Evolutionary conservation across 805 yeast species (phyloP), one percentile per base, ranked within the genome.

Genomic region (Phaffomyces antillensis): DNA sequence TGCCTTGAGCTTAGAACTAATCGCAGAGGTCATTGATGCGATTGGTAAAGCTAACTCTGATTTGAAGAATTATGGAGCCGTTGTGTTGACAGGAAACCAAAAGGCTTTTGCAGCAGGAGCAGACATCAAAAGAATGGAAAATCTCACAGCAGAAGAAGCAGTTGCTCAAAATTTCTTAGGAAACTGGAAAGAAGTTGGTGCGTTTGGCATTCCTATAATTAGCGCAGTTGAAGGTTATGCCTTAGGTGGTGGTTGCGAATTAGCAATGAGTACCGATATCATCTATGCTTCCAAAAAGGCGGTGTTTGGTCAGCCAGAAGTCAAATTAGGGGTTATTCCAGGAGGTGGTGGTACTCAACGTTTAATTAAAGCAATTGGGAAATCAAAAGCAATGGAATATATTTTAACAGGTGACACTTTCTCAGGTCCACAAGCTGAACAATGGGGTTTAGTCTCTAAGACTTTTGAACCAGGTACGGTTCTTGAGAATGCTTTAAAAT

Each of bases 291-390:
- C 78, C 17, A 67, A 67, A 35, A 61, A 62, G 45, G 76, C 79
- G 17, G 57, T 56, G 36, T 74, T 75, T 51, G 81, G 80, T 11
- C 79, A 75, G 56, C 81, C 81, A 24, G 81, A 75, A 56, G 71
- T 75, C 54, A 70, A 68, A 47, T 62, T 75, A 24, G 81, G 80
- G 4, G 64, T 74, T 17, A 64, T 73, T 37, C 77, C 77, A 25
- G 77, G 74, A 17, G 70, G 77, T 11, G 81, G 81, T 16, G 81
- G 79, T 16, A 72, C 79, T 1, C 79, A 76, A 56, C 63, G 80
- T 20, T 64, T 75, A 36, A 63, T 72, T 20, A 60, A 68, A 33
- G 68, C 73, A 15, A 63, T 75, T 49, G 80, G 81, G 15, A 73
- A 74, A 57, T 62, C 75, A 11, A 61, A 64, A 33, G 77, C 80